Conservation (phyloP, 129 eudicot species). For the Pulicaria dysenterica region DNA sequence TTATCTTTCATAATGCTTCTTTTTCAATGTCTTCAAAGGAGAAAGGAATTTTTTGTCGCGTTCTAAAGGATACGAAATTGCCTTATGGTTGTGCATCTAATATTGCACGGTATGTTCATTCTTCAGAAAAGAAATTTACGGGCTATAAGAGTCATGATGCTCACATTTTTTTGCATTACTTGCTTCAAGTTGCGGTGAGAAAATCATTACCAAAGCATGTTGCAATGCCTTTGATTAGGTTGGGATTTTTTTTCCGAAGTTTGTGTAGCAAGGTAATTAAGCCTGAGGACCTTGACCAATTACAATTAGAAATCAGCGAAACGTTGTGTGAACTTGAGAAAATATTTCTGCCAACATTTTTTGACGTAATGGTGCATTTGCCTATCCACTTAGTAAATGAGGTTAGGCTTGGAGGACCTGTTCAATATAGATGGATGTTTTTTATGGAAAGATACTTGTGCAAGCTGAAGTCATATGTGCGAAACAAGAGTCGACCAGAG, state of each 20-base stretch:
- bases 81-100: slow-evolving; percentile 31
- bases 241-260: background rate
- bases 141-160: slow-evolving; percentile 35
- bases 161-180: slow-evolving; percentile 25
- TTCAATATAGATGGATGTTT: slow-evolving; percentile 20
- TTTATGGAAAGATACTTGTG: slow-evolving; percentile 10
- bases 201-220: slow-evolving; percentile 12
- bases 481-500: slow-evolving; percentile 18
- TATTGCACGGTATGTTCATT: slow-evolving; percentile 27
- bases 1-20: background rate
- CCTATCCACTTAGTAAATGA: slow-evolving; percentile 19
- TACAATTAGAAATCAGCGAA: slow-evolving; percentile 2
- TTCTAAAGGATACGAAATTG: slow-evolving; percentile 9
- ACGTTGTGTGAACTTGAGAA: slow-evolving; percentile 8
- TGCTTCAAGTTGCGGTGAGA: slow-evolving; percentile 19
- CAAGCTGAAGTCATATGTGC: slow-evolving; percentile 18
- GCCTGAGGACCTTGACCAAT: background rate
- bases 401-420: slow-evolving; percentile 17
- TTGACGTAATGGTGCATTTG: slow-evolving; percentile 6
- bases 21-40: slow-evolving; percentile 10
- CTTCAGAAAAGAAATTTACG: background rate
- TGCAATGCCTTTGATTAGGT: slow-evolving; percentile 17
- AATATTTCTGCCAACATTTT: slow-evolving; percentile 8
- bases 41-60: slow-evolving; percentile 16
- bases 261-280: slow-evolving; percentile 27